Evolutionary conservation across 352 stramenopile species (phyloP), one percentile per base, ranked within the genome.

Genomic region (Pythium brachiatum): DNA sequence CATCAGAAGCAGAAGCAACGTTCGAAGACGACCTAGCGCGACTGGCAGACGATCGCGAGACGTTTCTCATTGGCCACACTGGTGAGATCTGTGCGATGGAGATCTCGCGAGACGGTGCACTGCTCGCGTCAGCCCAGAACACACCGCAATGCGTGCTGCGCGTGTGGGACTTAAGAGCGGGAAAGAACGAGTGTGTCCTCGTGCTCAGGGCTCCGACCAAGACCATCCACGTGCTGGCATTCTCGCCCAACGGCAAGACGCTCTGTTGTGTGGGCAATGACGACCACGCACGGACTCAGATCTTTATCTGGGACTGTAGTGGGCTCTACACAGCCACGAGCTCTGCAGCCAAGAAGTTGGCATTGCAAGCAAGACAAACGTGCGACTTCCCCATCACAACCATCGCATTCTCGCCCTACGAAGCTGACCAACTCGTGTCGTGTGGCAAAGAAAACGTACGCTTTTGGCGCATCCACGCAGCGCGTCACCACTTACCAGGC

Each of bases 391-490:
- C 78, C 7, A 79, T 98, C 51, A 60, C 73, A 16, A 72, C 62
- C 0, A 76, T 94, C 31, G 72, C 73, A 15, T 97, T 97, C 50
- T 95, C 88, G 1, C 88, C 88, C 0, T 97, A 95, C 55, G 89
- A 96, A 20, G 16, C 54, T 1, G 74, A 79, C 20, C 79, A 92
- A 32, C 78, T 98, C 7, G 84, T 98, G 16, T 95, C 87, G 2
- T 97, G 89, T 62, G 92, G 92, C 5, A 82, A 84, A 16, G 90
- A 98, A 60, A 98, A 97, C 69, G 73, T 97, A n/a, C 86, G 91
- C 2, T 97, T 97, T 53, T 98, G 89, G 90, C 87, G 90, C 6
- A 60, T 96, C 7, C 64, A 68, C 53, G 72, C 43, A 3, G 74
- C 60, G 67, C 67, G 62, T 3, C 57, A 72, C 13, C 75, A 96